A percentile compares a stretch with the other conserved stretches of the same genome.
Evolutionary conservation across 2,329 filamentous ascomycete species (phyloP).

Genomic region (Fusarium austroafricanum): DNA sequence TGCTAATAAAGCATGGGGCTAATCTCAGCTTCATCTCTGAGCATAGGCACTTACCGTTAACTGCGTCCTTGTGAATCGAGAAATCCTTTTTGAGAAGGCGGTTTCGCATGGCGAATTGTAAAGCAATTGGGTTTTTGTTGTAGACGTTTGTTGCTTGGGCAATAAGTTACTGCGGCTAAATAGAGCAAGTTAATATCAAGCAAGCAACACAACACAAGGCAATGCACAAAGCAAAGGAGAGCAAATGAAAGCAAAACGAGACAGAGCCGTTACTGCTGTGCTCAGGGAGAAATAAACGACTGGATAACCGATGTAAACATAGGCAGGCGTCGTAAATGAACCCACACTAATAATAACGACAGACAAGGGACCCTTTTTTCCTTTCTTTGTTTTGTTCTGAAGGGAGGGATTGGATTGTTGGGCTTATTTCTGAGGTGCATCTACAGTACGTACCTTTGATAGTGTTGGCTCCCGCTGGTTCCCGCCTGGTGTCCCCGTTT

Average conservation of each 20-base stretch:
- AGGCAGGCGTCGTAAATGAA: not conserved
- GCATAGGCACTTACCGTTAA: slow-evolving; percentile 41
- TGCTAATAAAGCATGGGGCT: slow-evolving; percentile 11
- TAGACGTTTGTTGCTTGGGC: slow-evolving; percentile 25
- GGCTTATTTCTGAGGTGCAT: not conserved
- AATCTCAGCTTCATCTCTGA: not conserved
- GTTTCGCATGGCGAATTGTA: slow-evolving; percentile 46
- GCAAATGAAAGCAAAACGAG: slow-evolving; percentile 1
- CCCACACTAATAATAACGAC: slow-evolving; percentile 6
- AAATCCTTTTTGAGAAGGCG: slow-evolving; percentile 51
- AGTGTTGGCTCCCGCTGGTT: slow-evolving; percentile 30
- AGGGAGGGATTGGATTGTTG: slow-evolving; percentile 26
- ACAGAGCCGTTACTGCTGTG: not conserved
- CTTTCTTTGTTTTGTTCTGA: slow-evolving; percentile 18
- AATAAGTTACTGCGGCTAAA: slow-evolving; percentile 6
- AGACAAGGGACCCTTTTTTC: not conserved
- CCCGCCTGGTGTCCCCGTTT: slow-evolving; percentile 27
- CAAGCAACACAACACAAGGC: not conserved
- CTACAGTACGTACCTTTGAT: slow-evolving; percentile 12
- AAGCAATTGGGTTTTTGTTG: not conserved
- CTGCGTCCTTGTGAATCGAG: slow-evolving; percentile 50
- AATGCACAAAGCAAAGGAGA: not conserved
- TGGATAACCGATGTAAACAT: slow-evolving; percentile 21
- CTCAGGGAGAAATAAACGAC: slow-evolving; percentile 4
- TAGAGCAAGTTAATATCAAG: not conserved